These are phyloP conservation scores for Tuber microsphaerosporum DNA, from an alignment of 495 filamentous ascomycete species.

Conservation along the genomic window DNA sequence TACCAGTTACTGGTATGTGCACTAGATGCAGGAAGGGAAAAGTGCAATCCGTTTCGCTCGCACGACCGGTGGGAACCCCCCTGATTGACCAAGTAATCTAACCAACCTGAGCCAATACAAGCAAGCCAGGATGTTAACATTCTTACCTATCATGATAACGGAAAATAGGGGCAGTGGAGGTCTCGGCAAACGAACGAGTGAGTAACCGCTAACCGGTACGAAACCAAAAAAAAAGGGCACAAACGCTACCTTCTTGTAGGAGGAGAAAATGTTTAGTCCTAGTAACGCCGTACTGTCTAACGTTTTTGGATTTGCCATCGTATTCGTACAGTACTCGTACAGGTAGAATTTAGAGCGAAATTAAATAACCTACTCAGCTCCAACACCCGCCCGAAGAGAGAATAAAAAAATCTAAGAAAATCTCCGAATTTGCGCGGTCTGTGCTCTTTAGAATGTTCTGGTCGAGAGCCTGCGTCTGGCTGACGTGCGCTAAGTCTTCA, in stretches of 20 bases:
- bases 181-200: background rate
- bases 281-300: background rate
- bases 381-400: background rate
- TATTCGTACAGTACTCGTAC: background rate
- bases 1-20: background rate
- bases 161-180: background rate
- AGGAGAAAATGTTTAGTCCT: background rate
- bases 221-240: background rate
- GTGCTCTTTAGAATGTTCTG: background rate
- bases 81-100: background rate
- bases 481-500: background rate
- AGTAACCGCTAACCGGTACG: background rate
- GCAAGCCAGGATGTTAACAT: background rate
- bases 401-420: too few relatives aligned
- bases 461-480: background rate
- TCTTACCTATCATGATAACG: background rate
- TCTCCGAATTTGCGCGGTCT: background rate
- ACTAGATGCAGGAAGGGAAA: background rate
- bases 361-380: background rate
- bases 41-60: background rate
- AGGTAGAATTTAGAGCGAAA: background rate
- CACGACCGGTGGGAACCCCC: background rate
- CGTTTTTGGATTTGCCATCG: background rate
- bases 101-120: background rate
- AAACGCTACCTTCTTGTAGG: background rate